These are phyloP conservation scores for Pilasporangium apinafurcum DNA, from an alignment of 352 stramenopile genomes.

Conservation along the genomic window DNA sequence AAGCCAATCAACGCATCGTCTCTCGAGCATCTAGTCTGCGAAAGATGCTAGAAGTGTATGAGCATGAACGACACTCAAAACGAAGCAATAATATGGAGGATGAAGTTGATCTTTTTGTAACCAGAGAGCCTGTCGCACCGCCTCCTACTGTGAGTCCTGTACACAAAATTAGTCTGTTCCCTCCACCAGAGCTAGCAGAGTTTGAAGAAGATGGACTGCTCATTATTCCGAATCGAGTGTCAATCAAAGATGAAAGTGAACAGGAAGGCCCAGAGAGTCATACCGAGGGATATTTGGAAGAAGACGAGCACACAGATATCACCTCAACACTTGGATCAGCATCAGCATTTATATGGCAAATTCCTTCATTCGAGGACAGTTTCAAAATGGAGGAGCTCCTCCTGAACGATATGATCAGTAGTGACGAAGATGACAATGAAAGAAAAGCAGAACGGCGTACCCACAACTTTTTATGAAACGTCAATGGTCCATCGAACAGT, in stretches of 20 bases:
- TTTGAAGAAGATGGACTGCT: conserved; percentile 54
- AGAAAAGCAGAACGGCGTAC: too few relatives aligned
- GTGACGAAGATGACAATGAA: conserved; percentile 15
- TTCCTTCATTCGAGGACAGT: conserved; percentile 10
- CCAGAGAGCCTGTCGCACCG: too few relatives aligned
- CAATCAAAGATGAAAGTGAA: too few relatives aligned
- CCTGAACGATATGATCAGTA: conserved; percentile 13
- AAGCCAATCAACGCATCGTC: conserved; percentile 36
- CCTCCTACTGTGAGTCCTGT: neutral
- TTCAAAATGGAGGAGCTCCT: conserved; percentile 11
- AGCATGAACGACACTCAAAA: conserved; percentile 7
- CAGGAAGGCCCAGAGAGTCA: too few relatives aligned
- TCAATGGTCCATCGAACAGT: too few relatives aligned
- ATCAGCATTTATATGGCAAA: conserved; percentile 16
- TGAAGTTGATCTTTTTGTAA: neutral
- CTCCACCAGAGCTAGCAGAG: conserved; percentile 40
- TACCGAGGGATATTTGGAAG: too few relatives aligned
- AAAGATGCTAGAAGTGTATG: conserved; percentile 19
- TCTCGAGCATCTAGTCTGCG: conserved; percentile 19
- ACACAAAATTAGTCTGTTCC: conserved; percentile 9
- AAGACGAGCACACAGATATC: too few relatives aligned
- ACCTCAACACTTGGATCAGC: too few relatives aligned
- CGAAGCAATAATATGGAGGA: conserved; percentile 13
- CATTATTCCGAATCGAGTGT: too few relatives aligned
- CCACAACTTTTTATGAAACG: too few relatives aligned